These are phyloP conservation scores for Vaccinium corymbosum DNA, from an alignment of 148 eudicot genomes.

Conservation along the genomic window DNA sequence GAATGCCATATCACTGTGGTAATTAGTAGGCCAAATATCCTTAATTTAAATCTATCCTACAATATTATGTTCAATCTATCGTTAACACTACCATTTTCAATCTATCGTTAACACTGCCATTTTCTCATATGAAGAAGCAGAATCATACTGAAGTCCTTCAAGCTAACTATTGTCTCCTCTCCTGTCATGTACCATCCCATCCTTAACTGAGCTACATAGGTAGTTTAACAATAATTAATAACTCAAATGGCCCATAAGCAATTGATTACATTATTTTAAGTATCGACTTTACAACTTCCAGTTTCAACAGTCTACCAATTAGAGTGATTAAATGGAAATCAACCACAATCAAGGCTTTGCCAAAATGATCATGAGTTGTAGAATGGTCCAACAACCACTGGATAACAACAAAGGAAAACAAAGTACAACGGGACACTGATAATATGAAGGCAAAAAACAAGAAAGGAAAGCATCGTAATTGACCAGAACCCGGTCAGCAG, in stretches of 20 bases:
- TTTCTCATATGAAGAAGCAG: background rate
- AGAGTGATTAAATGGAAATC: no score
- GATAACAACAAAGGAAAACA: background rate
- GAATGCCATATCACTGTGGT: background rate
- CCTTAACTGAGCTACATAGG: background rate
- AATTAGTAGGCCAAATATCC: background rate
- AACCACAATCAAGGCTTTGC: background rate
- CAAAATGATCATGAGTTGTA: background rate
- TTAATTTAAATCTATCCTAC: background rate
- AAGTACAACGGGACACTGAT: background rate
- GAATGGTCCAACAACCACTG: background rate
- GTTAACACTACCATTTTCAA: background rate
- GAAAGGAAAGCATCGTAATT: background rate
- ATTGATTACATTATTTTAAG: no score
- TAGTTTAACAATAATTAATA: background rate
- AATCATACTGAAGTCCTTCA: background rate
- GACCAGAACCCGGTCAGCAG: background rate
- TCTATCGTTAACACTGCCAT: background rate
- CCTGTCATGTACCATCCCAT: background rate
- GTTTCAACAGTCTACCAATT: background rate
- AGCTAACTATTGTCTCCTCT: background rate
- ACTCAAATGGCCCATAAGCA: background rate
- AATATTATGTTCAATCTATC: no score
- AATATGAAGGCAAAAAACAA: background rate
- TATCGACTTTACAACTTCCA: no score